A percentile compares a stretch with the other conserved stretches of the same genome.
phyloP scores from a whole-genome alignment of 768 basidiomycete genomes.

The Lactarius sanguifluus region DNA sequence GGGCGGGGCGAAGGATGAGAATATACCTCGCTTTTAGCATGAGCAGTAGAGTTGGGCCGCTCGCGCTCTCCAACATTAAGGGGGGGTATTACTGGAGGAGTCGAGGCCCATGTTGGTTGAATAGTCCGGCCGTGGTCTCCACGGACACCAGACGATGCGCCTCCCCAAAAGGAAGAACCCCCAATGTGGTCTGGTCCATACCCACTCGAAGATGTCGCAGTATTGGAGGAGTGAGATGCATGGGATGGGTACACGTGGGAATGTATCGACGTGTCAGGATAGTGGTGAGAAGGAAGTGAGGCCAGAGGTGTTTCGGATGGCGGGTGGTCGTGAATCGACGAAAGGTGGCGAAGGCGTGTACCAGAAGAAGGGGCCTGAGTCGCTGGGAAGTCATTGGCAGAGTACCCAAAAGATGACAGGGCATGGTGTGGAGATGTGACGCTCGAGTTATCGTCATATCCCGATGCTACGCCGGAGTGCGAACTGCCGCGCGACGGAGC shows the following conservation, averaged over 20 bases:
- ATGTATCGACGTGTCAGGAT: conserved; percentile 22
- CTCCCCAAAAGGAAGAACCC: conserved; percentile 17
- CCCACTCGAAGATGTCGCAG: conserved; percentile 14
- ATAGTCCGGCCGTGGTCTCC: conserved; percentile 18
- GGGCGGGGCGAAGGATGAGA: conserved; percentile 25
- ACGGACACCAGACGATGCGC: conserved; percentile 17
- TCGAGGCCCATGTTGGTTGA: conserved; percentile 17
- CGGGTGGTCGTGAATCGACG: conserved; percentile 24
- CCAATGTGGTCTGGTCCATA: conserved; percentile 17
- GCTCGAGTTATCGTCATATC: conserved; percentile 27
- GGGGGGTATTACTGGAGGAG: conserved; percentile 22
- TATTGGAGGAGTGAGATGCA: conserved; percentile 13
- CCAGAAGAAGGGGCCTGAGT: conserved; percentile 24
- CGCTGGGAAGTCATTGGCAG: conserved; percentile 25
- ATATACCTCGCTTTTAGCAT: conserved; percentile 23
- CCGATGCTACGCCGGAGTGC: conserved; percentile 24
- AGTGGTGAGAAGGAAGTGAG: conserved; percentile 21
- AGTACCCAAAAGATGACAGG: conserved; percentile 20
- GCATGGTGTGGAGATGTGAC: conserved; percentile 25
- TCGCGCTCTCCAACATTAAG: conserved; percentile 21
- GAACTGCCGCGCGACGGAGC: conserved; percentile 32
- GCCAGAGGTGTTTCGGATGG: conserved; percentile 12
- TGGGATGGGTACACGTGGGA: conserved; percentile 25
- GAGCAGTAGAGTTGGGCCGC: conserved; percentile 16
- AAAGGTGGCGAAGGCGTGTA: conserved; percentile 28